These are phyloP conservation scores for Ogataea sp. DNA, from an alignment of 805 yeast species.

Conservation along the genomic window DNA sequence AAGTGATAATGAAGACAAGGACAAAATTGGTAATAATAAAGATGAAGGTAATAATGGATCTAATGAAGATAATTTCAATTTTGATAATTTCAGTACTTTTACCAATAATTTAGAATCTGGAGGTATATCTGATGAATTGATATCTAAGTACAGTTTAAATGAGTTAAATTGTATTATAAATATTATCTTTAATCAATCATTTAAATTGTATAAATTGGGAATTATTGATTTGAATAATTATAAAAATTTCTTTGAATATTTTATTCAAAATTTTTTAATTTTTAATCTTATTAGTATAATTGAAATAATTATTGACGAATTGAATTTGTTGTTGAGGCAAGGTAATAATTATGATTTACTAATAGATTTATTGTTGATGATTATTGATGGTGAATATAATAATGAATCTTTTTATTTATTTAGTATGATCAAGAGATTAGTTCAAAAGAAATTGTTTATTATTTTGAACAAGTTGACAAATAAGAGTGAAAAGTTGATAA, in stretches of 20 bases:
- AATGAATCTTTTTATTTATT: conserved; percentile 5
- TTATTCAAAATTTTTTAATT: conserved; percentile 70
- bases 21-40: too few species aligned
- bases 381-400: neutral
- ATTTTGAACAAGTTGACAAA: conserved; percentile 4
- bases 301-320: neutral
- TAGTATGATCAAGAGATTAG: conserved; percentile 8
- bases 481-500: neutral
- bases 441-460: conserved; percentile 8
- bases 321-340: too few species aligned
- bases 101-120: conserved; percentile 29
- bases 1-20: conserved; percentile 7
- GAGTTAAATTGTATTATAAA: conserved; percentile 69
- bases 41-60: neutral
- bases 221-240: conserved; percentile 52
- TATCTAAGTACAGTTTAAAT: conserved; percentile 55
- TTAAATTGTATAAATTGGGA: conserved; percentile 48
- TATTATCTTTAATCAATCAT: conserved; percentile 62
- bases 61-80: too few species aligned
- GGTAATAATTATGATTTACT: too few species aligned
- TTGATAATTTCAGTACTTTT: neutral
- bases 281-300: conserved; percentile 46
- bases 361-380: too few species aligned
- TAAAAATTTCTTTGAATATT: conserved; percentile 77
- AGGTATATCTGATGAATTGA: conserved; percentile 79